Conservation (phyloP, 2,329 filamentous ascomycete genomes). For the Xenoacremonium recifei region DNA sequence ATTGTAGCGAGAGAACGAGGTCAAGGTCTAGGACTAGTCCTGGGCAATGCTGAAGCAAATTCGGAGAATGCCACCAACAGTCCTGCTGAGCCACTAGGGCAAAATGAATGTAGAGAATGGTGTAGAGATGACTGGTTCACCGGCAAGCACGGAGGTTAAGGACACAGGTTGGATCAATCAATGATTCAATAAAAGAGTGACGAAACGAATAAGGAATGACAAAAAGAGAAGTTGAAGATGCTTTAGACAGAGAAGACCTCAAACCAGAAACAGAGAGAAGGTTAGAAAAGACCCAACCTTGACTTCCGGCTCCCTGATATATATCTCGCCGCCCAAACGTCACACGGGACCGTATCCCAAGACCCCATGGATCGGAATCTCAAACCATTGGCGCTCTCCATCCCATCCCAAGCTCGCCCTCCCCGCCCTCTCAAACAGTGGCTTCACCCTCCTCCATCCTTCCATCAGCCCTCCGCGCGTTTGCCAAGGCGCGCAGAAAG, state of each 20-base stretch:
- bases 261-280: conserved; percentile 1
- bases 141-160: conserved; percentile 2
- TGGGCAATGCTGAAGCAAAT: conserved; percentile 9
- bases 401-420: conserved; percentile 10
- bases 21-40: not conserved
- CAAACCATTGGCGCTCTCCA: too few species aligned
- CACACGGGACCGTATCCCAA: not conserved
- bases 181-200: conserved; percentile 16
- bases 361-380: too few species aligned
- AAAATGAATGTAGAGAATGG: conserved; percentile 3
- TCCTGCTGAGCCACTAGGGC: conserved; percentile 21
- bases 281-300: not conserved
- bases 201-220: conserved; percentile 10
- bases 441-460: conserved; percentile 16
- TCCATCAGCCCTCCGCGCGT: not conserved
- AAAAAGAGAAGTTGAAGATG: conserved; percentile 6
- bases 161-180: conserved; percentile 16
- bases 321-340: not conserved
- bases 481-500: not conserved
- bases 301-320: not conserved
- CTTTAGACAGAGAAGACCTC: conserved; percentile 3
- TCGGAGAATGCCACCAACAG: conserved; percentile 14
- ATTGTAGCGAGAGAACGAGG: conserved; percentile 30
- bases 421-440: conserved; percentile 20
- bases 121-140: conserved; percentile 2